Conservation (phyloP, 805 yeast species). For the Nakazawaea wyomingensis region DNA sequence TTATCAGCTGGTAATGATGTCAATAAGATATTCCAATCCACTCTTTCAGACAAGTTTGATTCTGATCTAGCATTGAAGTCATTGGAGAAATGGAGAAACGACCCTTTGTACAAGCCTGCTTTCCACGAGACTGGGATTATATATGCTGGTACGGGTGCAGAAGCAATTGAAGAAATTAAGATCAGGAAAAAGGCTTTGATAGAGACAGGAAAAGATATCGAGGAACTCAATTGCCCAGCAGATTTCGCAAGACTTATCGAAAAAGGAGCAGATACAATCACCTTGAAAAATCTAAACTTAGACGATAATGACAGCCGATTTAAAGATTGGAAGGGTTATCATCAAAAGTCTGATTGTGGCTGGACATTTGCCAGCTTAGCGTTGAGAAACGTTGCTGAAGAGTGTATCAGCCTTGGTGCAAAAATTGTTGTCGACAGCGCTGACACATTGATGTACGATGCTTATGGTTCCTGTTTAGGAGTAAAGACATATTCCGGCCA, state of each 20-base stretch:
- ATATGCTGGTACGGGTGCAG: constrained; percentile 23
- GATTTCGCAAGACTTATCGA: constrained; percentile 12
- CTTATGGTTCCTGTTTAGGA: constrained; percentile 18
- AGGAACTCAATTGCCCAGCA: constrained; percentile 13
- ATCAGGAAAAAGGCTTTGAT: constrained; percentile 7
- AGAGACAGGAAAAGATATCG: constrained; percentile 7
- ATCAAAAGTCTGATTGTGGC: constrained; percentile 28
- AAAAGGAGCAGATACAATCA: not conserved
- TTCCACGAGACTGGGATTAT: constrained; percentile 28
- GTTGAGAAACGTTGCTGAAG: constrained; percentile 22
- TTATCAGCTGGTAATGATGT: constrained; percentile 36
- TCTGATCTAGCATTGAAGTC: constrained; percentile 31
- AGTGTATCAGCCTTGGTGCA: constrained; percentile 28
- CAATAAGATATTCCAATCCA: constrained; percentile 32
- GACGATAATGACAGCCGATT: constrained; percentile 15
- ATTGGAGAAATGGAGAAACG: constrained; percentile 26
- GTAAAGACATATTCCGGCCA: constrained; percentile 25
- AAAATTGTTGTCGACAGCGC: constrained; percentile 24
- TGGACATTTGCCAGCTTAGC: constrained; percentile 33
- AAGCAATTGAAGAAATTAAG: constrained; percentile 13
- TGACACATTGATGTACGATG: constrained; percentile 17
- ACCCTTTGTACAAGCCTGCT: constrained; percentile 24
- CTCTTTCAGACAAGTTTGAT: constrained; percentile 22
- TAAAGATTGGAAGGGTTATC: constrained; percentile 28
- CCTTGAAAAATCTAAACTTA: constrained; percentile 7